Evolutionary conservation across 2,329 filamentous ascomycete species (phyloP), one percentile per base, ranked within the genome.

Genomic region (Trichoderma sp.): DNA sequence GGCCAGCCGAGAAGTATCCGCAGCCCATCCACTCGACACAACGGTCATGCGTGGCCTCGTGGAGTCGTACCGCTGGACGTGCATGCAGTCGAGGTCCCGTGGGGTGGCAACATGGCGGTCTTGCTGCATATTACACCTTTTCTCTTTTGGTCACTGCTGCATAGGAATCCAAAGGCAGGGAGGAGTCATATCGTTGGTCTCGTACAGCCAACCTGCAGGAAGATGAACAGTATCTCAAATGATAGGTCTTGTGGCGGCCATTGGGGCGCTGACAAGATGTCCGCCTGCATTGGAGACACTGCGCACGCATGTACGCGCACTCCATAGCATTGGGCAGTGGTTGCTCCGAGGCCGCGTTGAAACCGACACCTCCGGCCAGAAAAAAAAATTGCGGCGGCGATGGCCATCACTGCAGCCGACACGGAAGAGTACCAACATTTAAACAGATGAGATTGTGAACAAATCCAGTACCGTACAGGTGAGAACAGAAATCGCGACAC

Each of bases 1-100:
- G 25, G 48, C 27, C 19, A 42, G 37, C 17, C 13, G 42, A 53
- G 17, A 19, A 27, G 60, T 45, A 42, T 54, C 50, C 50, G 48
- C 50, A 54, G 34, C 8, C 27, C 42, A 29, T 52, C 25, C 34
- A 22, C 48, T 64, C 48, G 48, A 64, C 34, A n/a, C 48, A 42
- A 17, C 63, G 53, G 64, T 66, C 53, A 66, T 66, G 64, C 45
- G 53, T 19, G 64, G 25, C 35, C 37, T 66, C 53, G 64, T 66
- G 64, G 54, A 59, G 64, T 32, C 54, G 32, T 58, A 66, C 39
- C 72, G 72, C 71, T 71, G 73, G 70, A 70, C 72, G 70, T 76
- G 74, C 75, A 76, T 76, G 71, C 70, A 72, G 73, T 68, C 70
- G 68, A 73, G 73, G 75, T 76, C 75, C 73, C 74, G 75, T 76